Conservation (phyloP, 2,329 filamentous ascomycete species). For the Ophiostoma sp. region DNA sequence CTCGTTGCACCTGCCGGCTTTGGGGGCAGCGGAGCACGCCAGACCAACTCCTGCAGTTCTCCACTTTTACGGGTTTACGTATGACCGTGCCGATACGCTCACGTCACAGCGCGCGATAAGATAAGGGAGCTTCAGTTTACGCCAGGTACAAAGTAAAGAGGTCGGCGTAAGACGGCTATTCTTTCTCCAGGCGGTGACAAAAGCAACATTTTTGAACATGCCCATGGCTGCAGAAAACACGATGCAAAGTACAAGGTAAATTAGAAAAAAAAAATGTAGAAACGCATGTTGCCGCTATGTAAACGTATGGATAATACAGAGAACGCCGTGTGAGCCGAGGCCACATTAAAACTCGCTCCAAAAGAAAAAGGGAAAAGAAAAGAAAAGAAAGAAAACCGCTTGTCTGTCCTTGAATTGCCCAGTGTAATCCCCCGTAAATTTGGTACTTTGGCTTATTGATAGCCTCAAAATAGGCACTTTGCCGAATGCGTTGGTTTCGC, state of each 20-base stretch:
- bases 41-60: neutral
- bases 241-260: neutral
- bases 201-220: neutral
- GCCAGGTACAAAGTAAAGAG: neutral
- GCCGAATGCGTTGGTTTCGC: neutral
- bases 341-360: neutral
- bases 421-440: neutral
- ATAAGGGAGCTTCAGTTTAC: slow-evolving; percentile 22
- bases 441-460: neutral
- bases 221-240: neutral
- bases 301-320: neutral
- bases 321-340: slow-evolving; percentile 6
- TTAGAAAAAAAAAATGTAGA: neutral
- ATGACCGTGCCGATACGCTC: slow-evolving; percentile 21
- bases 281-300: slow-evolving; percentile 10
- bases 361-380: neutral
- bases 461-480: neutral
- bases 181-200: neutral
- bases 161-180: neutral
- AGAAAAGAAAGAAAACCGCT: neutral
- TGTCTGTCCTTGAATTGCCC: neutral
- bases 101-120: slow-evolving; percentile 24
- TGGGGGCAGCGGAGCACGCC: slow-evolving; percentile 14
- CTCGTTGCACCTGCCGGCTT: slow-evolving; percentile 17
- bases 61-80: slow-evolving; percentile 25